phyloP scores from a whole-genome alignment of 2,329 filamentous ascomycete species.

The Sporothrix inflata region DNA sequence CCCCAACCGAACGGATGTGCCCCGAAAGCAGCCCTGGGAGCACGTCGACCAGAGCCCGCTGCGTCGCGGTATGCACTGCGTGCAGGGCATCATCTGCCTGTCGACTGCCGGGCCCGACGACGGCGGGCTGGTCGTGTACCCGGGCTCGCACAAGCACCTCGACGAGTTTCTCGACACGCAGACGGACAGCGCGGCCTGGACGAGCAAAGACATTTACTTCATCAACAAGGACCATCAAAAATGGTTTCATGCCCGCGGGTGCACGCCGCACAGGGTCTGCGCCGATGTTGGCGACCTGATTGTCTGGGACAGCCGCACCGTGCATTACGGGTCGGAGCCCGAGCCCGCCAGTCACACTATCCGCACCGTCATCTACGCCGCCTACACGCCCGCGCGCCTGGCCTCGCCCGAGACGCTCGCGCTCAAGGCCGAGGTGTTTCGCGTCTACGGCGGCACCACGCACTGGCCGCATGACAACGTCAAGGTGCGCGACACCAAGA shows the following conservation, averaged over 20 bases:
- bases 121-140: conserved; percentile 44
- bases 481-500: conserved; percentile 15
- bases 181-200: conserved; percentile 22
- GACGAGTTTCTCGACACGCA: conserved; percentile 29
- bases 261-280: conserved; percentile 24
- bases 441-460: conserved; percentile 38
- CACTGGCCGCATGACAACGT: conserved; percentile 38
- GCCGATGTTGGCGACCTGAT: conserved; percentile 34
- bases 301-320: conserved; percentile 45
- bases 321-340: conserved; percentile 44
- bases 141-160: conserved; percentile 35
- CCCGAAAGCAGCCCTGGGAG: conserved; percentile 41
- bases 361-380: conserved; percentile 43
- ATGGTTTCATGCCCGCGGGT: conserved; percentile 22
- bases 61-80: conserved; percentile 38
- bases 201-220: conserved; percentile 3
- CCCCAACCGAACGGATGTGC: conserved; percentile 37
- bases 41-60: conserved; percentile 43
- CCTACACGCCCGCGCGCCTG: conserved; percentile 42
- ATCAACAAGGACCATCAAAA: conserved; percentile 17
- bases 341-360: conserved; percentile 35
- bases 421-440: conserved; percentile 39
- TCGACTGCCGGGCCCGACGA: conserved; percentile 43
- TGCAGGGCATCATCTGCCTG: conserved; percentile 41
- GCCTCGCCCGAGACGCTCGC: conserved; percentile 39